Percentiles rank a stretch among this genome's conserved stretches.
These are phyloP conservation scores for Nothomitra cinnamomea DNA, from an alignment of 2,329 filamentous ascomycete genomes.

Conservation along the genomic window DNA sequence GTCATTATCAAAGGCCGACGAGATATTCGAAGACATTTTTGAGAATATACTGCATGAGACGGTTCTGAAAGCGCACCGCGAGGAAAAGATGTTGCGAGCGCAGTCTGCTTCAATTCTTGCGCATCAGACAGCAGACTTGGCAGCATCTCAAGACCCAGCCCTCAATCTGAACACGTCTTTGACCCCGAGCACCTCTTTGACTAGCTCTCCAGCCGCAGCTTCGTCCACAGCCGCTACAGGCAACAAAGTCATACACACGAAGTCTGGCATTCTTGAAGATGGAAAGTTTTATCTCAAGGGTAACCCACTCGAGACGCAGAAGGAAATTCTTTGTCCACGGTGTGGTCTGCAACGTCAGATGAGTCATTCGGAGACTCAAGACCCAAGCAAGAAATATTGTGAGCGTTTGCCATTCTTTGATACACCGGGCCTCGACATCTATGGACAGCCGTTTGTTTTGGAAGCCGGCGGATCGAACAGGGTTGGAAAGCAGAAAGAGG, in stretches of 20 bases:
- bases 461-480: conserved; percentile 69
- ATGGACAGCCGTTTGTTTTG: conserved; percentile 53
- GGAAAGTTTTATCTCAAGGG: conserved; percentile 51
- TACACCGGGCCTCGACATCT: conserved; percentile 61
- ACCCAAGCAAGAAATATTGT: conserved; percentile 54
- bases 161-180: conserved; percentile 31
- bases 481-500: conserved; percentile 20
- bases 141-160: not conserved
- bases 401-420: conserved; percentile 64
- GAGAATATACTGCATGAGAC: conserved; percentile 64
- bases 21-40: conserved; percentile 56
- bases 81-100: conserved; percentile 59
- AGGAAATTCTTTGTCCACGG: conserved; percentile 50
- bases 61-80: conserved; percentile 55
- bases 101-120: conserved; percentile 45
- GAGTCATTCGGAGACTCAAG: conserved; percentile 32
- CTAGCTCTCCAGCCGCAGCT: conserved; percentile 37
- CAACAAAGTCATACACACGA: conserved; percentile 30
- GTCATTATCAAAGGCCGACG: conserved; percentile 32
- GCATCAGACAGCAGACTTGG: conserved; percentile 34
- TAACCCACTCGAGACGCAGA: conserved; percentile 53
- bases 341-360: not conserved
- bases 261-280: conserved; percentile 53
- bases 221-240: conserved; percentile 24
- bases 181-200: conserved; percentile 33